Evolutionary conservation across 2,329 filamentous ascomycete species (phyloP), one percentile per base, ranked within the genome.

Genomic region (Dactylellina cionopaga): DNA sequence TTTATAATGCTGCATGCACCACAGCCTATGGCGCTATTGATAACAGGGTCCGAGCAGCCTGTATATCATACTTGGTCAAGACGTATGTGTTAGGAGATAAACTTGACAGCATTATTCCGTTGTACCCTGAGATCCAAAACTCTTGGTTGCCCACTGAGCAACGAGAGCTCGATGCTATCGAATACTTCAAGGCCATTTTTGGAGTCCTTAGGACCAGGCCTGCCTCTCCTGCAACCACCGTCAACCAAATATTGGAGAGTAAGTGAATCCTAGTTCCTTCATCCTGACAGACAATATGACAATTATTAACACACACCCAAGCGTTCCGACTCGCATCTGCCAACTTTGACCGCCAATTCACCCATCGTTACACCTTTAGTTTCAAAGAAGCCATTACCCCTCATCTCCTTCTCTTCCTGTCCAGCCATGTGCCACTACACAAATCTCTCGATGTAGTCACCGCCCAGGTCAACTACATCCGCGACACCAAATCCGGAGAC

Each of bases 71-170:
- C 33, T 35, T 72, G 10, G 68, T 72, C 9, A 72, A 44, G 31
- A 56, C 58, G 31, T 72, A 59, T 37, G 46, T 60, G 9, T 9
- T 37, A 11, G 68, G 54, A 17, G 59, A 59, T 3, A 52, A 54
- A 22, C 31, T 31, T 6, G 24, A 65, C 4, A 59, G 65, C 13
- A 54, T 72, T 7, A 33, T 72, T 24, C 59, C 59, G 13, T 17
- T 72, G 13, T 65, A 65, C 35, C 54, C 59, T 3, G 68, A 72
- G 27, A 72, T 72, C 11, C 51, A 72, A 46, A 72, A 49, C 33
- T 72, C 68, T n/a, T 72, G 68, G 68, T 22, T 72, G 13, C 59
- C 59, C 5, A 1, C 31, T n/a, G 59, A 65, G 31, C 59, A 72
- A 51, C 59, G 52, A 27, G 68, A 72, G n/a, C 68, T 65, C 2